Base-by-base conservation (phyloP, 352 stramenopile genomes). In the Pythium dissotocum region DNA sequence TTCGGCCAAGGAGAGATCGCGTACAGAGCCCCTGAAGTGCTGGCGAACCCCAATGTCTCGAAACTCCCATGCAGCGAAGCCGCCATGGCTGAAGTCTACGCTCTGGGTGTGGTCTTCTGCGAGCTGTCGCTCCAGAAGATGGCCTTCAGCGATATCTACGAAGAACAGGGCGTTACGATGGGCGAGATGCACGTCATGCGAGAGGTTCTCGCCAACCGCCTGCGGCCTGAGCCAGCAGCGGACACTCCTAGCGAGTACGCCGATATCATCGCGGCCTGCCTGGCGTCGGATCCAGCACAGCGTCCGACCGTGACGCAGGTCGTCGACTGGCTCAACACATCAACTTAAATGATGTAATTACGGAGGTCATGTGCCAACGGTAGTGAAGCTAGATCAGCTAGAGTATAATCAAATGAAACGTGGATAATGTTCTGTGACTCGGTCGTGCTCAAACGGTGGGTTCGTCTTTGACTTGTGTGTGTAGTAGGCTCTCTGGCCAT, bases 31-130 rank as follows among this genome's bases (percentile, higher is more conserved):
- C 85, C 85, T 0, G 85, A 94, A 56, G 36, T 94, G 18, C 78
- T 94, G 6, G 28, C 44, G 9, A 42, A 32, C n/a, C 16, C 26
- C 13, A 61, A 38, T 2, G 35, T 28, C n/a, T 56, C 48, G 5
- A 10, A 40, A 7, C 57, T 71, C 1, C 14, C 64, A 32, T 33
- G 13, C 3, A 18, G 35, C 9, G 64, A 65, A 5, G 57, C 49
- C 14, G 44, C 59, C 6, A 73, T 80, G 24, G 78, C 83, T 12
- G 79, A 92, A 62, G 76, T 94, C 13, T 94, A 91, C 38, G 82
- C 84, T 10, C 67, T 94, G 28, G 85, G 85, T 53, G 78, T 88
- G 21, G 80, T 94, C 69, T 77, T 94, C 32, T 94, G 83, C 53
- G 85, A 92, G 65, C 78, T 94, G 30, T 88, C 82, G 60, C 65